phyloP scores from a whole-genome alignment of 179 eudicot genomes.

The Sideroxylon spinosum region DNA sequence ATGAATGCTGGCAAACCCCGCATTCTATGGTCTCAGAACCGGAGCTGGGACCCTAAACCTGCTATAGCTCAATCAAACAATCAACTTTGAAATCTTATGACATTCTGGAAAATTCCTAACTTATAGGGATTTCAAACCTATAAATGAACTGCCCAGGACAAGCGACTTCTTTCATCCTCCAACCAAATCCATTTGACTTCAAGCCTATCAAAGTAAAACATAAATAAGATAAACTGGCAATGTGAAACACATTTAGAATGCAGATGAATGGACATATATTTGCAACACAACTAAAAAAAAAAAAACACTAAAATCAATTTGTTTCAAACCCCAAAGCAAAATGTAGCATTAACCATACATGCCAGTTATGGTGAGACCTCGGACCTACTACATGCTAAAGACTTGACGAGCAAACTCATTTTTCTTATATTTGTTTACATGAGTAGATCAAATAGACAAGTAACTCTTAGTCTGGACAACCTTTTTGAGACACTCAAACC shows the following conservation, averaged over 20 bases:
- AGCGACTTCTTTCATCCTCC: constrained; percentile 90
- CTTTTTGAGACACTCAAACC: neutral
- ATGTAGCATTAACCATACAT: too few relatives aligned
- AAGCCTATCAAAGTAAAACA: constrained; percentile 35
- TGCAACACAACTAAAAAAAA: too few relatives aligned
- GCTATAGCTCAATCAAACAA: constrained; percentile 6
- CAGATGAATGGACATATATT: too few relatives aligned
- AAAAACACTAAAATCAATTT: too few relatives aligned
- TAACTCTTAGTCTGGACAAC: neutral
- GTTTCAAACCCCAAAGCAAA: too few relatives aligned
- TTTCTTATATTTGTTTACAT: too few relatives aligned
- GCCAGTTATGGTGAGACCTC: too few relatives aligned
- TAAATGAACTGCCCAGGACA: constrained; percentile 91
- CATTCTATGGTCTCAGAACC: constrained; percentile 94
- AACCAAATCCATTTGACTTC: constrained; percentile 52
- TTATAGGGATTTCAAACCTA: constrained; percentile 44
- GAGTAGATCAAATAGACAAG: too few relatives aligned
- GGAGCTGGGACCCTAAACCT: constrained; percentile 84
- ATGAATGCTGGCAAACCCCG: constrained; percentile 92
- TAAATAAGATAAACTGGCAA: neutral
- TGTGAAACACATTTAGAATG: neutral
- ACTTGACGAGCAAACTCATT: too few relatives aligned
- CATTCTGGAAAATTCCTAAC: neutral
- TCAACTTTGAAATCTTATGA: too few relatives aligned
- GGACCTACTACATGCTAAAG: too few relatives aligned